Conservation (phyloP, 2,329 filamentous ascomycete species). For the Ophiocordyceps camponoti-leonardi region DNA sequence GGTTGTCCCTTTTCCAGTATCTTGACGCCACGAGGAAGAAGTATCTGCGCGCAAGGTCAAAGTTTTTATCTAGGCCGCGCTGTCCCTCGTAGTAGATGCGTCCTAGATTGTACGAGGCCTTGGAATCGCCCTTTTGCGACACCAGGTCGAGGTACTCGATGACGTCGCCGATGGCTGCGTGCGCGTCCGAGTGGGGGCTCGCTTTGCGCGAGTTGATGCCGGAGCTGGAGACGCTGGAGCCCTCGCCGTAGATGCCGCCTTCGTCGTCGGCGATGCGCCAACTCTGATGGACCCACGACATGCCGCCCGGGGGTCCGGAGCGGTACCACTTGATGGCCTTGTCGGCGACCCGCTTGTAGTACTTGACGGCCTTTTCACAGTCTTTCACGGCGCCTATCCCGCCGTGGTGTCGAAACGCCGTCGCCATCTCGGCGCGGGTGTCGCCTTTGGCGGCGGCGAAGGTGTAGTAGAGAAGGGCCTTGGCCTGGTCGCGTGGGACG, state of each 20-base stretch:
- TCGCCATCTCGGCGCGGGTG: constrained; percentile 79
- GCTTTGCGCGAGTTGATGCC: constrained; percentile 65
- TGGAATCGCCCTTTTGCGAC: constrained; percentile 76
- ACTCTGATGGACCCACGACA: constrained; percentile 57
- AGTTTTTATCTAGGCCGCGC: constrained; percentile 54
- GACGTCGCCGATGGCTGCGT: constrained; percentile 81
- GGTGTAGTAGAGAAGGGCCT: constrained; percentile 83
- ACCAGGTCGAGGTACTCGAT: constrained; percentile 86
- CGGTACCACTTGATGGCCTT: constrained; percentile 80
- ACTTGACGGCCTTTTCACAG: constrained; percentile 69
- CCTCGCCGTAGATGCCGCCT: constrained; percentile 88
- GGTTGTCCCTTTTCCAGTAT: constrained; percentile 72
- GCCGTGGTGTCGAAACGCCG: constrained; percentile 69
- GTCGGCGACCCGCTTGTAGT: constrained; percentile 87
- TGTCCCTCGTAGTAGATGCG: constrained; percentile 81
- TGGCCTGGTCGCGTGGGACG: constrained; percentile 74
- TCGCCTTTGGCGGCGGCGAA: constrained; percentile 78
- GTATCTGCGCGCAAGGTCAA: constrained; percentile 58
- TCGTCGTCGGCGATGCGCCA: constrained; percentile 80
- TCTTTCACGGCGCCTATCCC: constrained; percentile 75
- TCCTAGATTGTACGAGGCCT: constrained; percentile 72
- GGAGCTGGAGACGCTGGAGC: constrained; percentile 77
- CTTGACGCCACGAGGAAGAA: constrained; percentile 64
- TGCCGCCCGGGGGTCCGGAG: constrained; percentile 79
- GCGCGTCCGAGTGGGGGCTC: constrained; percentile 58